These are phyloP conservation scores for Candida chilensis DNA, from an alignment of 805 yeast species.

Conservation along the genomic window DNA sequence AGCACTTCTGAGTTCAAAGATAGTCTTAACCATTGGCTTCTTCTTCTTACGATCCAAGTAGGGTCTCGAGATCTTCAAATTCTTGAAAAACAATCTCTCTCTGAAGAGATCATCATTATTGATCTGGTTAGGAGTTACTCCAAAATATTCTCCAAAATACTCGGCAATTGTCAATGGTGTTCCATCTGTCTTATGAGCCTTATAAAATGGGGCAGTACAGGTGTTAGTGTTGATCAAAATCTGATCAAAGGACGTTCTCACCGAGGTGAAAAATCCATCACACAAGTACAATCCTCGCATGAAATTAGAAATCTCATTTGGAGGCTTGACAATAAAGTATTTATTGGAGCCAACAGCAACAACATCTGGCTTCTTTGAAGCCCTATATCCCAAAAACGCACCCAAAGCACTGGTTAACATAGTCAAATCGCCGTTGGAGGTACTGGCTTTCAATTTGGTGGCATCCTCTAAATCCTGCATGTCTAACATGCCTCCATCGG, in stretches of 20 bases:
- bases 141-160: slow-evolving; percentile 11
- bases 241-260: slow-evolving; percentile 12
- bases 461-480: slow-evolving; percentile 10
- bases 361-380: slow-evolving; percentile 9
- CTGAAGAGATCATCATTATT: slow-evolving; percentile 2
- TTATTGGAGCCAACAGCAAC: slow-evolving; percentile 10
- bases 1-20: slow-evolving; percentile 9
- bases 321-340: slow-evolving; percentile 11
- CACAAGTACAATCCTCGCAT: slow-evolving; percentile 14
- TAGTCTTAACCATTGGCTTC: slow-evolving; percentile 9
- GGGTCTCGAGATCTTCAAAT: slow-evolving; percentile 9
- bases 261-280: slow-evolving; percentile 16
- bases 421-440: slow-evolving; percentile 8
- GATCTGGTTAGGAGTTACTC: slow-evolving; percentile 3
- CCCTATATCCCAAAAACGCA: slow-evolving; percentile 9
- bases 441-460: slow-evolving; percentile 7
- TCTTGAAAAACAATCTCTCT: slow-evolving; percentile 10
- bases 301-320: slow-evolving; percentile 10
- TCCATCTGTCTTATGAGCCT: slow-evolving; percentile 12
- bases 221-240: slow-evolving; percentile 15
- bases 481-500: slow-evolving; percentile 3
- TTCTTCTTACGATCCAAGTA: slow-evolving; percentile 7
- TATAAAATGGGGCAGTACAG: slow-evolving; percentile 14
- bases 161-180: slow-evolving; percentile 12
- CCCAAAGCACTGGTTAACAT: slow-evolving; percentile 11